Evolutionary conservation across 2,329 filamentous ascomycete species (phyloP).

Genomic region (Alternaria postmessia): DNA sequence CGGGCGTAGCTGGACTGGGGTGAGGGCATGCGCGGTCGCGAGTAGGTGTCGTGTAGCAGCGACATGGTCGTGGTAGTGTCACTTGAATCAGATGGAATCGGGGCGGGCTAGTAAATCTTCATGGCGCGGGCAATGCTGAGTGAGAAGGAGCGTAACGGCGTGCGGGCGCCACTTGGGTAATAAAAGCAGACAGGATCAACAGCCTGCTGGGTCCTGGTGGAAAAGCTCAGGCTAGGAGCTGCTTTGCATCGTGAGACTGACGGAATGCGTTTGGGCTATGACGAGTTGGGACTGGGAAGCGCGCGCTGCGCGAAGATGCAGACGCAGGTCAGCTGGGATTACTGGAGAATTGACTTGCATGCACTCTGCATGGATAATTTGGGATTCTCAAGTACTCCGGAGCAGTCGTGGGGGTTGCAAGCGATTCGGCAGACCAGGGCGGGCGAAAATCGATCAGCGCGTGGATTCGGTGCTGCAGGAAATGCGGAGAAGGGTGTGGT

Average conservation of each 20-base stretch:
- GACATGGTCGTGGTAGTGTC: conserved; percentile 32
- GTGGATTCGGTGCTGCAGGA: not conserved
- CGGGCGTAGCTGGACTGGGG: conserved; percentile 43
- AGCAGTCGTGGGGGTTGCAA: conserved; percentile 30
- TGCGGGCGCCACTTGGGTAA: conserved; percentile 35
- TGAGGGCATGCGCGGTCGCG: conserved; percentile 44
- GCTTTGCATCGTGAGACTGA: conserved; percentile 43
- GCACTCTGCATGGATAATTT: conserved; percentile 28
- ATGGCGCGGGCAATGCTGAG: conserved; percentile 30
- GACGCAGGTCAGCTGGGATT: conserved; percentile 37
- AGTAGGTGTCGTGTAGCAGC: conserved; percentile 39
- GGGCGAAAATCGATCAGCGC: conserved; percentile 13
- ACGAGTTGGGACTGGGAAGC: conserved; percentile 37
- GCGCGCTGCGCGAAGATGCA: conserved; percentile 42
- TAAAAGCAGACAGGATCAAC: conserved; percentile 40
- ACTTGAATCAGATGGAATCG: conserved; percentile 7
- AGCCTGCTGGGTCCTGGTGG: conserved; percentile 35
- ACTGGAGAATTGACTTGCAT: conserved; percentile 24
- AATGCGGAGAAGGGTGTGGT: conserved; percentile 20
- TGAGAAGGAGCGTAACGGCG: conserved; percentile 29
- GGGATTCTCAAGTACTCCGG: conserved; percentile 32
- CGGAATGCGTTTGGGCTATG: conserved; percentile 31
- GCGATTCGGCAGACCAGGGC: conserved; percentile 29
- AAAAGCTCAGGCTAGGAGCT: conserved; percentile 32
- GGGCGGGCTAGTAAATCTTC: conserved; percentile 34